These are phyloP conservation scores for Ceratocystiopsis brevicomis DNA, from an alignment of 2,329 filamentous ascomycete species.

Conservation along the genomic window DNA sequence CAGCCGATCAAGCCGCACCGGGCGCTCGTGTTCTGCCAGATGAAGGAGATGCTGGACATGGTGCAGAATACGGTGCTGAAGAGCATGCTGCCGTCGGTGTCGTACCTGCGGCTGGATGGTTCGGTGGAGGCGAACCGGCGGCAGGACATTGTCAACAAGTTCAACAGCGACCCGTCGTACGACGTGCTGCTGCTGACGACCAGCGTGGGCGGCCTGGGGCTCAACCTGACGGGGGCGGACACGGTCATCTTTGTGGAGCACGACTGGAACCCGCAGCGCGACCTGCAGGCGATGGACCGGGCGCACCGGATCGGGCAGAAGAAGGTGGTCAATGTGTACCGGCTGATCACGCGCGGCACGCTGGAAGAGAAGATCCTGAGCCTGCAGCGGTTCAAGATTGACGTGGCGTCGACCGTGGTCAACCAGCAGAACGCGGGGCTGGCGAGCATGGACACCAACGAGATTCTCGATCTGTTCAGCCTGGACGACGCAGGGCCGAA, in stretches of 20 bases:
- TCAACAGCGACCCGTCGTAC: conserved; percentile 94
- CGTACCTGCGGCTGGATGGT: conserved; percentile 85
- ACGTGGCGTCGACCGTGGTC: conserved; percentile 92
- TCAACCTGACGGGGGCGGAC: conserved; percentile 91
- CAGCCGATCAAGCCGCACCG: conserved; percentile 89
- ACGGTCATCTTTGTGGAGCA: conserved; percentile 99
- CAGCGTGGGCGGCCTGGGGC: conserved; percentile 78
- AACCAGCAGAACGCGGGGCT: conserved; percentile 97
- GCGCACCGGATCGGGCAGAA: conserved; percentile 97
- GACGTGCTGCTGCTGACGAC: conserved; percentile 88
- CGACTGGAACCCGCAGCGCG: conserved; percentile 98
- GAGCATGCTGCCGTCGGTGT: conserved; percentile 77
- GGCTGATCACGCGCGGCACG: conserved; percentile 85
- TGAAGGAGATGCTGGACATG: conserved; percentile 99
- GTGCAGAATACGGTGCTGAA: conserved; percentile 87
- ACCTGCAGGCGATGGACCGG: conserved; percentile 96
- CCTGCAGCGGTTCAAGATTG: conserved; percentile 97
- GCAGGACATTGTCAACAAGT: conserved; percentile 96
- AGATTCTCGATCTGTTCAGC: conserved; percentile 92
- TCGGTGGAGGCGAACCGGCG: conserved; percentile 81
- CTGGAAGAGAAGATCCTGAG: conserved; percentile 97
- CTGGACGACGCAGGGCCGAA: conserved; percentile 59
- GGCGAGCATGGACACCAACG: conserved; percentile 91
- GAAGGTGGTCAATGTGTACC: conserved; percentile 98
- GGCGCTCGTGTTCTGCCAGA: conserved; percentile 93